Evolutionary conservation across 1,139 yeast genomes (phyloP), one percentile per base, ranked within the genome.

Genomic region (Starmera stellimalicola): DNA sequence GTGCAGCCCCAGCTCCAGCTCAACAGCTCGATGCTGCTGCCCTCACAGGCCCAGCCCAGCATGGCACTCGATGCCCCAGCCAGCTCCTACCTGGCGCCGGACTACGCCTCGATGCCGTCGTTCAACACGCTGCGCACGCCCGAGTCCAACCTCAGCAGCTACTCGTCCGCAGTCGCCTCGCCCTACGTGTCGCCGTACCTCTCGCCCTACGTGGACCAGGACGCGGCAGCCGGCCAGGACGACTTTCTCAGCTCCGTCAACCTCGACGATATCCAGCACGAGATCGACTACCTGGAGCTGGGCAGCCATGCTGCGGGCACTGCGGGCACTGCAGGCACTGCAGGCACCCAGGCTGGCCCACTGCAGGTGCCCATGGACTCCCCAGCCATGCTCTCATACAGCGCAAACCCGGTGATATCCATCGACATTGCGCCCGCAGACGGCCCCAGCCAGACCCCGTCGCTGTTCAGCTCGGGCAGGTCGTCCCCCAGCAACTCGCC

Each of bases 381-480:
- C 4, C 10, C 10, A 11, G 12, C 24, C 10, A 22, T 22, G 24
- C n/a, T n/a, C n/a, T n/a, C n/a, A n/a, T n/a, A n/a, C n/a, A 22
- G 12, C 24, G 12, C 24, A 7, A 22, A 22, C 12, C 48, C 31
- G 15, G 29, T 36, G 6, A 36, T 36, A 3, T 33, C 36, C 4
- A 46, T 48, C 15, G 44, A 45, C 11, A 43, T 34, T 4, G 43
- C 48, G 8, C 43, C 47, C 11, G 43, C 43, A 10, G 45, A 33
- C 3, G n/a, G 11, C 2, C 19, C 31, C 2, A 27, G 32, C 11
- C 37, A 33, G 20, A 45, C 48, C 0, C 45, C 44, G 1, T 47
- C 52, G 1, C 31, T 48, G 24, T 45, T 48, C 36, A 44, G 50
- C 7, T 48, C 52, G 3, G 42, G 45, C 22, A 35, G 29, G 22